Conservation (phyloP, 2,329 filamentous ascomycete species). For the Pestalotiopsis sp. region DNA sequence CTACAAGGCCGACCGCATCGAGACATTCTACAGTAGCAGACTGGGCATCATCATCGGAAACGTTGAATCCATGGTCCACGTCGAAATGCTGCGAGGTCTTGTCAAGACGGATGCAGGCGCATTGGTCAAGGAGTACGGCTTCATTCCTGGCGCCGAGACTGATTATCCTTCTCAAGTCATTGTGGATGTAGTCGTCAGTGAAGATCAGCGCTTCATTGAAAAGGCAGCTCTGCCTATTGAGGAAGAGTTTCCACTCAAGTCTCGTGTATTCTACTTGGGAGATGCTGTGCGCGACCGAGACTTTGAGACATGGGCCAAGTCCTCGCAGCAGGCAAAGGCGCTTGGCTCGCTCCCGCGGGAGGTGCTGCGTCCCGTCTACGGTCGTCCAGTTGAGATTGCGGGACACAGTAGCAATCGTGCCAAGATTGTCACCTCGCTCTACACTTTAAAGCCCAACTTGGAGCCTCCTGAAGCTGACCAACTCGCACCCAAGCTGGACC, state of each 20-base stretch:
- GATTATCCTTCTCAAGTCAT: slow-evolving; percentile 91
- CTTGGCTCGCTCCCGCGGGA: neutral
- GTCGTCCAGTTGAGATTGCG: slow-evolving; percentile 10
- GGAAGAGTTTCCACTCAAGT: slow-evolving; percentile 84
- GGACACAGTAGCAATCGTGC: slow-evolving; percentile 59
- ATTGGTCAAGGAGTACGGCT: slow-evolving; percentile 88
- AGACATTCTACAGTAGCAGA: slow-evolving; percentile 86
- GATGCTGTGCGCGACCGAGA: slow-evolving; percentile 69
- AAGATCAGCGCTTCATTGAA: slow-evolving; percentile 92
- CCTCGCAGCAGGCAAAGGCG: slow-evolving; percentile 1
- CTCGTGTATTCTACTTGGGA: slow-evolving; percentile 89
- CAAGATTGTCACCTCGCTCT: slow-evolving; percentile 28
- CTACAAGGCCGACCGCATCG: slow-evolving; percentile 81
- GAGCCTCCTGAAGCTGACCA: slow-evolving; percentile 1
- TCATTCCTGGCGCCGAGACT: slow-evolving; percentile 81
- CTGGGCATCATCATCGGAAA: slow-evolving; percentile 84
- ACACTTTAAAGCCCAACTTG: slow-evolving; percentile 66
- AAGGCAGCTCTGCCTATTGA: slow-evolving; percentile 84
- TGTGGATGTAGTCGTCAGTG: slow-evolving; percentile 86
- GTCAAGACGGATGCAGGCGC: slow-evolving; percentile 89
- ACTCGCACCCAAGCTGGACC: slow-evolving; percentile 8
- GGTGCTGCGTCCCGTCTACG: slow-evolving; percentile 1
- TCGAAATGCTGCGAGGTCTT: slow-evolving; percentile 91
- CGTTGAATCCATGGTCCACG: slow-evolving; percentile 87
- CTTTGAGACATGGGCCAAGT: slow-evolving; percentile 64